Evolutionary conservation across 2,329 filamentous ascomycete species (phyloP), one percentile per base, ranked within the genome.

Genomic region (Cladophialophora exuberans): DNA sequence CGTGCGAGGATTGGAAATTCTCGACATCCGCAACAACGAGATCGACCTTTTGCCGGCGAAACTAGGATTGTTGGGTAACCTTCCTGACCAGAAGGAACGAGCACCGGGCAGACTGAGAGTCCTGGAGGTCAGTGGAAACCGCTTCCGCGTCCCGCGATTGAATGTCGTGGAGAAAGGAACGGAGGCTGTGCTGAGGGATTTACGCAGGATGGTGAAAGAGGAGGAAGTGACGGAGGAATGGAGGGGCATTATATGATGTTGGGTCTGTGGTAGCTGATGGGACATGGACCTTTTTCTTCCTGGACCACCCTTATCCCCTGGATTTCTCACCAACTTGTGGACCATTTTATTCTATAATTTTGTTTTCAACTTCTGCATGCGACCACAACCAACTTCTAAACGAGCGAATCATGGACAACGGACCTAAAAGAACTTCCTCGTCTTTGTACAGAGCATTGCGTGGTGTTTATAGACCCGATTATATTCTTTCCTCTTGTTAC

Each of bases 131-230:
- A 83, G 83, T 23, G 91, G 91, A 0, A 97, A 97, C 69, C 81
- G 85, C 26, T 97, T 97, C 73, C 81, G 90, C 26, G 90, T 97
- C 26, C 93, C 93, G 0, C 84, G 89, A 53, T 92, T 88, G 76
- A 88, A 88, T 60, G 82, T 96, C 5, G 74, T 97, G 43, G 88
- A 93, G 57, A 88, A 90, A 59, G 93, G 93, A 0, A 97, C 92
- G 0, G 90, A 96, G 64, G 87, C 89, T 2, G 86, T 90, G 0
- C 74, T 97, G 62, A 79, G 85, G 45, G 96, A 90, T 88, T 72
- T 97, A 46, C 82, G 89, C 57, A 88, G 90, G 23, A 82, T 87
- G 52, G 87, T 96, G 30, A 85, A 89, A 2, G 66, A 63, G n/a
- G 67, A 70, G 35, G 74, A 76, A 17, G 59, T 76, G 42, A 67